phyloP scores from a whole-genome alignment of 306 rosid genomes.

The Pachyrhizus erosus region DNA sequence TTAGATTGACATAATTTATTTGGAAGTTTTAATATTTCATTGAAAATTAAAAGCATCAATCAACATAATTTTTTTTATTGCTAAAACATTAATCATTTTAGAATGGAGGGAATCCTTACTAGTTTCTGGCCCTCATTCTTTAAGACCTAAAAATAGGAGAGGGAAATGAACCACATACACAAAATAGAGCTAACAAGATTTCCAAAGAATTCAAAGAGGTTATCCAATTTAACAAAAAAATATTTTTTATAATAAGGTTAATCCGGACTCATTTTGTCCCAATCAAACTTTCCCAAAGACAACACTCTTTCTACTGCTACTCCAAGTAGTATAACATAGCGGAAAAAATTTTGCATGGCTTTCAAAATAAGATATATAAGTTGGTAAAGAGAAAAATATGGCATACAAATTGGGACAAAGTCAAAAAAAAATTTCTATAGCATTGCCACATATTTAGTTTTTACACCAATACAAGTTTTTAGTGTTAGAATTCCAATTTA shows the following conservation, averaged over 20 bases:
- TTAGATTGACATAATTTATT: too few species aligned
- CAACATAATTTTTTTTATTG: too few species aligned
- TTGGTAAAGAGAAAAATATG: background rate
- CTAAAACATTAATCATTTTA: too few species aligned
- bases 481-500: background rate
- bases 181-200: background rate
- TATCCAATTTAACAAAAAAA: background rate
- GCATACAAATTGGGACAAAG: background rate
- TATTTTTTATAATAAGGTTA: background rate
- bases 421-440: background rate
- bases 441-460: background rate
- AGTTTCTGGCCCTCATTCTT: too few species aligned
- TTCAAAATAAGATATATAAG: background rate
- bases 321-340: background rate
- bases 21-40: too few species aligned
- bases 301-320: background rate
- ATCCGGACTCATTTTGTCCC: background rate
- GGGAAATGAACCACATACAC: background rate
- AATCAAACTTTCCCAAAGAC: conserved; percentile 1
- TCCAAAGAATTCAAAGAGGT: background rate
- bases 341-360: conserved; percentile 3
- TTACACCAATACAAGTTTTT: background rate
- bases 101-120: too few species aligned
- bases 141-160: background rate
- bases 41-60: too few species aligned